Evolutionary conservation across 1,139 yeast species (phyloP), one percentile per base, ranked within the genome.

Genomic region (Barnettozyma hawaiiensis): DNA sequence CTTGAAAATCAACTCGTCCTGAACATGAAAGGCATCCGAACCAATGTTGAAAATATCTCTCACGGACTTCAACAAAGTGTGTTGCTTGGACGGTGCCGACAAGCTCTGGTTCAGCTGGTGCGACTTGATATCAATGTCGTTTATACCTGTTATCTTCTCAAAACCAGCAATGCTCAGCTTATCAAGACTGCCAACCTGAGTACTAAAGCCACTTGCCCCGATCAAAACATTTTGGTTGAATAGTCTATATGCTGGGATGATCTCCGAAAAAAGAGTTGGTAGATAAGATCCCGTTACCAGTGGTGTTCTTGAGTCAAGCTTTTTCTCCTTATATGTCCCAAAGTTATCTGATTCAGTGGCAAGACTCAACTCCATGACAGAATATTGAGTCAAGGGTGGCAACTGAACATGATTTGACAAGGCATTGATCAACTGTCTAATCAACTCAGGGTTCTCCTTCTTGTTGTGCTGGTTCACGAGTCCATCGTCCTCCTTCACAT

Each of bases 21-120:
- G 69, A 32, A 78, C 66, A 47, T 70, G 76, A 49, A 78, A 75
- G 29, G 76, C 65, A 40, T 69, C 71, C 18, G 77, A 69, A 26
- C 76, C 81, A 41, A 76, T 70, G 50, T 79, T 78, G 53, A 81
- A 73, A 7, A 78, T 67, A 55, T 81, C 87, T 38, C 81, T 67
- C 19, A 81, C 70, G 36, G 71, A 70, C 44, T 70, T 71, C 56
- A 78, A 64, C 40, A 80, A 62, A 5, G 69, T 67, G 50, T 76
- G 78, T 57, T 57, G 72, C 45, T 50, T 69, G 46, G 69, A 44
- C 10, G 41, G 39, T 7, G 51, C 44, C 12, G 58, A 53, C 59
- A 61, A 38, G 60, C 63, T 43, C 16, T 52, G 50, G 14, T 63
- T 55, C 27, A 61, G 35, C 11, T 58, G 63, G 44, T 52, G 59